Base-by-base conservation (phyloP, 495 filamentous ascomycete genomes). In the Acidiella bohemica region DNA sequence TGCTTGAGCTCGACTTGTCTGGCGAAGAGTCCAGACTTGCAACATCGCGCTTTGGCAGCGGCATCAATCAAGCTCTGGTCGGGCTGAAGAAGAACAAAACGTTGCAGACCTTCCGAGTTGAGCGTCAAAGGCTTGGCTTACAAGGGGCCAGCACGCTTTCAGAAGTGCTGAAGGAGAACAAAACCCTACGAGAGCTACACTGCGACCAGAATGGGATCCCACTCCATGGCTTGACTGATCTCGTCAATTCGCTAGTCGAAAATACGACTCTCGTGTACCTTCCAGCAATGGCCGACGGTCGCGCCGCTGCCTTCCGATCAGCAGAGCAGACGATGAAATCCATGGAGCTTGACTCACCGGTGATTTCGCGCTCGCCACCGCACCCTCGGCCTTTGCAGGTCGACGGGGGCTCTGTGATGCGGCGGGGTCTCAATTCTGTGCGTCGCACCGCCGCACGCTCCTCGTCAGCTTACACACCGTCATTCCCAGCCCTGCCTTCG, bases 1-100 rank as follows among this genome's bases (percentile, higher is more conserved):
- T 97, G 10, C 70, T 75, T 41, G 81, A 75, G 39, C 61, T 97
- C 12, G 81, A 94, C 54, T 74, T 95, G 31, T 90, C 85, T 5
- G 90, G 90, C 4, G 90, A 93, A 55, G 80, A 80, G 47, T 81
- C 84, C 6, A 79, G 87, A 53, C 66, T 95, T 18, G 90, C 94
- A 54, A 81, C 84, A 32, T 79, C 82, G 0, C 75, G 81, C 30
- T 76, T 94, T 25, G 86, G 88, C 14, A 78, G 75, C 45, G 85
- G 84, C 3, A 71, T 95, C 36, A 84, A 80, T 24, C 67, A 76
- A 29, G 81, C 85, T 9, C 62, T 97, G 41, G 68, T 67, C 6
- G 84, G 86, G 2, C 62, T 97, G 41, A 77, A 76, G 41, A 62
- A 72, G 36, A 95, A 95, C 59, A 75, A 56, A 17, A 73, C 80